Evolutionary conservation across 2,329 filamentous ascomycete species (phyloP).

Genomic region (Aspergillus sergii): DNA sequence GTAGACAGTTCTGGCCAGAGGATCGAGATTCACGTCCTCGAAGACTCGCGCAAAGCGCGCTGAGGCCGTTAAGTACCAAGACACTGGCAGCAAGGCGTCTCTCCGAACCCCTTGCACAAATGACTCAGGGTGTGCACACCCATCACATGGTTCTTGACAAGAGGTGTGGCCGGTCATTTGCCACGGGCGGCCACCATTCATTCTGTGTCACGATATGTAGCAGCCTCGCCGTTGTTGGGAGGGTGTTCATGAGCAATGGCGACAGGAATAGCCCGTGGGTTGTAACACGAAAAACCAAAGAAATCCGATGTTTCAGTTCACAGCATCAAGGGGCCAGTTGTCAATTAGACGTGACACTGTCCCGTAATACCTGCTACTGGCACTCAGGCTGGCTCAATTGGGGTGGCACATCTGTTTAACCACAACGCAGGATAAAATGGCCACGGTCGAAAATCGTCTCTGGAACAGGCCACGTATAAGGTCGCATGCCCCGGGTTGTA

Average conservation of each 20-base stretch:
- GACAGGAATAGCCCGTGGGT: neutral
- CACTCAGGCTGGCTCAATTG: neutral
- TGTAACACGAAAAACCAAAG: neutral
- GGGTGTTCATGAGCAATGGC: neutral
- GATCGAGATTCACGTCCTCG: no score
- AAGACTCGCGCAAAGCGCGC: neutral
- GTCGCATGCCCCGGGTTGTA: neutral
- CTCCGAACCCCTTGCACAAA: neutral
- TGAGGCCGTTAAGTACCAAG: neutral
- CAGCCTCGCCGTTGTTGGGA: neutral
- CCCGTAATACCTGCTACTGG: neutral
- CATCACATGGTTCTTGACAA: neutral
- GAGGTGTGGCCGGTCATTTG: neutral
- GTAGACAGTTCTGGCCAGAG: neutral
- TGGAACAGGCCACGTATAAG: neutral
- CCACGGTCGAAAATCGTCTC: neutral
- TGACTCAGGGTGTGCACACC: neutral
- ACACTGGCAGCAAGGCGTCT: neutral
- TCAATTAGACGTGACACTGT: neutral
- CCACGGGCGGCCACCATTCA: neutral
- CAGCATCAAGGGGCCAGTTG: neutral
- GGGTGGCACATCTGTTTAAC: neutral
- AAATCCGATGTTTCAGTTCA: neutral
- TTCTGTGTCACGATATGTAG: neutral
- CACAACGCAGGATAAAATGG: neutral